phyloP scores from a whole-genome alignment of 805 yeast genomes.

The Suhomyces emberorum region DNA sequence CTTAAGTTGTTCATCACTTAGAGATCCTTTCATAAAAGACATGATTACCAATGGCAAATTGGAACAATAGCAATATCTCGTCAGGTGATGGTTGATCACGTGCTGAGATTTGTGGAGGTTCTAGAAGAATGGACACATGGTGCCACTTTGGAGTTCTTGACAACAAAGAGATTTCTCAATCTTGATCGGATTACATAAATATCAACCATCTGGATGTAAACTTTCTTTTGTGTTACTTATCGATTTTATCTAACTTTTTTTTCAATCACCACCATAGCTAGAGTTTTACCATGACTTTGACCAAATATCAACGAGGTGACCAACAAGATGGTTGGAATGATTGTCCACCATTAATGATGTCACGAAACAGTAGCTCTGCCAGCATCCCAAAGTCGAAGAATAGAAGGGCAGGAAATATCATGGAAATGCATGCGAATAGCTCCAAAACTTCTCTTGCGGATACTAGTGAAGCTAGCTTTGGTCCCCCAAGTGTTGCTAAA shows the following conservation, averaged over 20 bases:
- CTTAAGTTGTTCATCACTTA: constrained; percentile 33
- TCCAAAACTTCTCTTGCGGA: neutral
- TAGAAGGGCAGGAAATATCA: constrained; percentile 12
- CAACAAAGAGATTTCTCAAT: too few relatives aligned
- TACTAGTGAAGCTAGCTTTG: too few relatives aligned
- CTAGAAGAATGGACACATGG: neutral
- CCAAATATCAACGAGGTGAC: constrained; percentile 37
- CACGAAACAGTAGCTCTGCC: constrained; percentile 1
- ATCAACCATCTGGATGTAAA: too few relatives aligned
- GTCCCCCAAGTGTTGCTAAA: neutral
- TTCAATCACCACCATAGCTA: too few relatives aligned
- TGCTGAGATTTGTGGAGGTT: too few relatives aligned
- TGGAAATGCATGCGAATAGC: neutral
- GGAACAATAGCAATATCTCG: neutral
- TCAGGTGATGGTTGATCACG: neutral
- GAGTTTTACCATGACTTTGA: constrained; percentile 29
- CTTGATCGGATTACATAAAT: too few relatives aligned
- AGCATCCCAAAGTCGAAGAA: constrained; percentile 3
- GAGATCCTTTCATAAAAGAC: constrained; percentile 21
- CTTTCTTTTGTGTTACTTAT: too few relatives aligned
- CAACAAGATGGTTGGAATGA: constrained; percentile 60
- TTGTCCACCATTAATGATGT: constrained; percentile 40
- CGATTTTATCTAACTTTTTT: too few relatives aligned
- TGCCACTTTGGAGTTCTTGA: too few relatives aligned
- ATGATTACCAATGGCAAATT: constrained; percentile 8